Evolutionary conservation across 192 early-diverging fungal genomes (phyloP).

Genomic region (Jimgerdemannia lactiflua): DNA sequence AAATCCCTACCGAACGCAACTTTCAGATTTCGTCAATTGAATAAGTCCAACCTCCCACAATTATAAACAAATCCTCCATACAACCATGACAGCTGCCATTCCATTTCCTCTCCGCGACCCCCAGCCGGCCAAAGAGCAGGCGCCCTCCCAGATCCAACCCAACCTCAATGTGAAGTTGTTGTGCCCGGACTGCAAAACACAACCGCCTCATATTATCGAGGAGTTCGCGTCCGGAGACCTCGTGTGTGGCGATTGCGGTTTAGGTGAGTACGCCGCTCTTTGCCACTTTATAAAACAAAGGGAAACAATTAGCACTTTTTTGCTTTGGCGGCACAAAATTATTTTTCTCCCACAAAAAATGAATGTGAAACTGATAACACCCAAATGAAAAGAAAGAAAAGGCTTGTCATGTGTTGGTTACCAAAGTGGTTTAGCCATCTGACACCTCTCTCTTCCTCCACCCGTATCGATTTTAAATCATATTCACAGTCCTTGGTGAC

Average conservation of each 20-base stretch:
- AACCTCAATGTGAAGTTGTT: slow-evolving; percentile 58
- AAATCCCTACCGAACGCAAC: too few species aligned
- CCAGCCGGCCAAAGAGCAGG: slow-evolving; percentile 14
- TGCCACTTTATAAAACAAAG: too few species aligned
- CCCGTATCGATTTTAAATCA: too few species aligned
- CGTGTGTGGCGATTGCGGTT: slow-evolving; percentile 90
- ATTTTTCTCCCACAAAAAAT: neutral
- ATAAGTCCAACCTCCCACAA: neutral
- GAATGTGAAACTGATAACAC: too few species aligned
- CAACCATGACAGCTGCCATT: slow-evolving; percentile 2
- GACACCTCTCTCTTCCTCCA: neutral
- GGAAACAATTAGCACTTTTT: too few species aligned
- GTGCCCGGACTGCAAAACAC: slow-evolving; percentile 77
- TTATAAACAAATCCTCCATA: neutral
- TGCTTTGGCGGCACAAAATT: neutral
- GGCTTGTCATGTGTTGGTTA: neutral
- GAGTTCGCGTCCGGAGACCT: slow-evolving; percentile 88
- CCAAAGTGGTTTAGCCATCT: neutral
- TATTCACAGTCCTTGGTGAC: slow-evolving; percentile 59
- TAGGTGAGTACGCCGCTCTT: slow-evolving; percentile 23
- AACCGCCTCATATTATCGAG: slow-evolving; percentile 84
- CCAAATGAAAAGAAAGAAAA: neutral
- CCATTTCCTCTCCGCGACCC: slow-evolving; percentile 17
- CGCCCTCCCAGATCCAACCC: slow-evolving; percentile 10
- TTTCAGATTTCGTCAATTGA: too few species aligned